phyloP scores from a whole-genome alignment of 2,329 filamentous ascomycete species.

The Penicillium sp. region DNA sequence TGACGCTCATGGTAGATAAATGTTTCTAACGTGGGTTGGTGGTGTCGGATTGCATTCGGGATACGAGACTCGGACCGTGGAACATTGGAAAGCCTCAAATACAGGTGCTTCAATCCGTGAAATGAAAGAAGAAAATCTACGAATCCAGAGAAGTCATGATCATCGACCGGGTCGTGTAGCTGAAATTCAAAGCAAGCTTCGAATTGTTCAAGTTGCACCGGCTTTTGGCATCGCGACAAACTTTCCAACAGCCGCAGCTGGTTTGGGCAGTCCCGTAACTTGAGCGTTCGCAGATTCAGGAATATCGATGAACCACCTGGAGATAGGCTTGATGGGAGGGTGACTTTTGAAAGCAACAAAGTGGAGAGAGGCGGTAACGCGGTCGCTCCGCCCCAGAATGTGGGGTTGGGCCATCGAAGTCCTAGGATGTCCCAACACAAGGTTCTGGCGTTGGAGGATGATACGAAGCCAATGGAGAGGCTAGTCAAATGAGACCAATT shows the following conservation, averaged over 20 bases:
- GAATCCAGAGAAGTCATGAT: neutral
- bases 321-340: too few species aligned
- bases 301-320: too few species aligned
- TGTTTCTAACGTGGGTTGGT: constrained; percentile 5
- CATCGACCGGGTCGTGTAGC: neutral
- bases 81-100: constrained; percentile 10
- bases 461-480: neutral
- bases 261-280: too few species aligned
- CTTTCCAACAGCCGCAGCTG: too few species aligned
- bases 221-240: too few species aligned
- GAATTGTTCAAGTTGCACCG: neutral
- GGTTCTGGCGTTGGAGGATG: neutral
- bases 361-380: too few species aligned
- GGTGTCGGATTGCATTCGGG: constrained; percentile 4
- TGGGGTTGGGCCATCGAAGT: neutral
- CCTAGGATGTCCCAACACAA: neutral
- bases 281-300: too few species aligned
- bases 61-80: constrained; percentile 2
- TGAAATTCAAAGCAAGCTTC: neutral
- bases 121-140: constrained; percentile 10
- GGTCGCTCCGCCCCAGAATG: neutral
- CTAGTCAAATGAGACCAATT: neutral
- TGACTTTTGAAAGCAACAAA: too few species aligned
- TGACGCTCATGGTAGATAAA: constrained; percentile 11
- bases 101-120: constrained; percentile 10